phyloP scores from a whole-genome alignment of 2,329 filamentous ascomycete species.

The Sclerotinia minor region DNA sequence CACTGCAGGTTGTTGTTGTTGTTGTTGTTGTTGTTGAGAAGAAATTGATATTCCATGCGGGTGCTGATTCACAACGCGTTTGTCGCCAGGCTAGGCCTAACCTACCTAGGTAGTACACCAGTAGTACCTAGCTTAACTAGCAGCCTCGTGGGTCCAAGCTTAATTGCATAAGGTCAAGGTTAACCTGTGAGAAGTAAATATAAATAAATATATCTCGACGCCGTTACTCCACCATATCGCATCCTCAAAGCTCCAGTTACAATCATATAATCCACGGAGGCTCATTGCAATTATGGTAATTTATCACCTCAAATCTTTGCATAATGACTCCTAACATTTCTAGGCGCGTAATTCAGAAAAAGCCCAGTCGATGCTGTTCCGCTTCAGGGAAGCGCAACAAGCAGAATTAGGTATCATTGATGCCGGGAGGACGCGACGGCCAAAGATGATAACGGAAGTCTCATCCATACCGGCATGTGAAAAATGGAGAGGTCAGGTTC shows the following conservation, averaged over 20 bases:
- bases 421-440: slow-evolving; percentile 82
- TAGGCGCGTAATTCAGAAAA: slow-evolving; percentile 97
- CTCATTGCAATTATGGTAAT: slow-evolving; percentile 38
- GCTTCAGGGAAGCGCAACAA: slow-evolving; percentile 96
- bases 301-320: not conserved
- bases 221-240: not conserved
- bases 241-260: not conserved
- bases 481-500: slow-evolving; percentile 96
- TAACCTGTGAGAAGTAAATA: not conserved
- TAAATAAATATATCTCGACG: slow-evolving; percentile 12
- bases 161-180: not conserved
- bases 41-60: not conserved
- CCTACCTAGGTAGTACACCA: too few relatives aligned
- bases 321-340: slow-evolving; percentile 26
- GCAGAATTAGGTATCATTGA: slow-evolving; percentile 96
- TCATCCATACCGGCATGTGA: slow-evolving; percentile 84
- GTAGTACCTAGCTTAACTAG: too few relatives aligned
- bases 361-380: slow-evolving; percentile 99
- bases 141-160: slow-evolving; percentile 15
- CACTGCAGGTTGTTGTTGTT: slow-evolving; percentile 39
- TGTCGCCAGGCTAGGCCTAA: slow-evolving; percentile 3
- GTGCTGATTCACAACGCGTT: slow-evolving; percentile 9
- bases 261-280: not conserved
- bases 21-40: slow-evolving; percentile 22
- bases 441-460: slow-evolving; percentile 86